Percentiles rank a stretch among this genome's conserved stretches.
These are phyloP conservation scores for Claviceps cyperi DNA, from an alignment of 2,329 filamentous ascomycete species.

Conservation along the genomic window DNA sequence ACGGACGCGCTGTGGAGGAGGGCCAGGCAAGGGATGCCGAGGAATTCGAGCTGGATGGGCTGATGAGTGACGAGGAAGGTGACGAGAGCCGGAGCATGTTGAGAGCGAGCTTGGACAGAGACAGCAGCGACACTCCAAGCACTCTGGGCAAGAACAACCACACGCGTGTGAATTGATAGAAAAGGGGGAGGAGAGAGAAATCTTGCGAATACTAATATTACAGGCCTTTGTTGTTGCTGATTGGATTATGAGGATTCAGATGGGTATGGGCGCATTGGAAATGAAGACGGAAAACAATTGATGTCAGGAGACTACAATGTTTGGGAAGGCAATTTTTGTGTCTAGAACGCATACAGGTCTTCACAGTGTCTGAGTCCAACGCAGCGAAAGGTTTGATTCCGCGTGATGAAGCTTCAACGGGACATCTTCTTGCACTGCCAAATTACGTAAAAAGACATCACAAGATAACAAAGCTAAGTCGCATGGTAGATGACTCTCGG, in stretches of 20 bases:
- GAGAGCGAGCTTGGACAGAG: slow-evolving; percentile 17
- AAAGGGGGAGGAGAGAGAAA: neutral
- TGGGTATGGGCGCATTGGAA: neutral
- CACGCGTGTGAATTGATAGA: slow-evolving; percentile 10
- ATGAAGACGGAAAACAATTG: too few relatives aligned
- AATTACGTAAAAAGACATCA: too few relatives aligned
- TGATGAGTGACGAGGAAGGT: slow-evolving; percentile 82
- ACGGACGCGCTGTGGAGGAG: slow-evolving; percentile 28
- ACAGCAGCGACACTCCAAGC: slow-evolving; percentile 28
- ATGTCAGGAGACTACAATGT: too few relatives aligned
- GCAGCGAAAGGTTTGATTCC: too few relatives aligned
- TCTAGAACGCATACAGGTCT: neutral
- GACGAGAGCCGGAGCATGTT: slow-evolving; percentile 30
- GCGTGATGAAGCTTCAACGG: too few relatives aligned
- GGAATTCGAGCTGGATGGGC: slow-evolving; percentile 82
- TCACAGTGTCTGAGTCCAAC: neutral
- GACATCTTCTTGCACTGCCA: too few relatives aligned
- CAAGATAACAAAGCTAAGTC: too few relatives aligned
- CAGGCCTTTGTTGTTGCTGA: neutral
- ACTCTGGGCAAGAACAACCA: slow-evolving; percentile 21
- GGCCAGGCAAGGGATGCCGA: slow-evolving; percentile 62
- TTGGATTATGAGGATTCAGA: neutral
- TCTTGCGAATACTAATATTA: neutral
- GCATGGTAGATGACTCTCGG: too few relatives aligned
- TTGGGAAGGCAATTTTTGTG: neutral